Base-by-base conservation (phyloP, 1,139 yeast species). In the Scheffersomyces illinoinensis region DNA sequence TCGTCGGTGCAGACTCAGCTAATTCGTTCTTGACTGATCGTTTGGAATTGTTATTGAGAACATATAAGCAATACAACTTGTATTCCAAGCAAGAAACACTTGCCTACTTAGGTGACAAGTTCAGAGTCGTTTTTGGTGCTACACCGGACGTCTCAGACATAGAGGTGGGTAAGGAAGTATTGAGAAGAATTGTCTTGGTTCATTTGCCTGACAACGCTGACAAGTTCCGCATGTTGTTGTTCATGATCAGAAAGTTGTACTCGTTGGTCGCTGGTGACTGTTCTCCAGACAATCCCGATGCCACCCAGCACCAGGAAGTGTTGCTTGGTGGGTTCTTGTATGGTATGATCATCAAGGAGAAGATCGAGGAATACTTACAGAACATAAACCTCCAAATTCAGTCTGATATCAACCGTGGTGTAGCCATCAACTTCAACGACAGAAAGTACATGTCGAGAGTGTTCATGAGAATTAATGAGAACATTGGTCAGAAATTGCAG, bases 1-100 rank as follows among this genome's bases (percentile, higher is more conserved):
- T 95, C 64, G 95, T 93, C 52, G 99, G 98, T 68, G 79, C 93
- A 33, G 98, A 93, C 72, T 80, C 87, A 55, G 80, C 85, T 56
- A 93, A 95, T 77, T 93, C 98, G 33, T 95, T 95, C 83, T 85
- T 95, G 74, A 95, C 99, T 47, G 99, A 96, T 85, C 97, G 99
- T 84, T 85, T 96, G 75, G 99, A 95, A 79, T 83, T 96, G 71
- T 82, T 95, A 71, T 82, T 95, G 70, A 87, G 98, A 77, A 87
- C 93, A 54, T 95, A 88, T 83, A 95, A 95, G 75, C 80, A 84
- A 54, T 95, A 93, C 78, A 84, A 85, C 61, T 82, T 95, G 61
- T 83, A 90, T 69, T 87, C 96, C 50, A 90, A 90, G 71, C 87
- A 91, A 68, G 97, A 95, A 74, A 91, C 97, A 20, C 82, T 95